Base-by-base conservation (phyloP, 2,329 filamentous ascomycete genomes). In the Ambrosiella beaveri region DNA sequence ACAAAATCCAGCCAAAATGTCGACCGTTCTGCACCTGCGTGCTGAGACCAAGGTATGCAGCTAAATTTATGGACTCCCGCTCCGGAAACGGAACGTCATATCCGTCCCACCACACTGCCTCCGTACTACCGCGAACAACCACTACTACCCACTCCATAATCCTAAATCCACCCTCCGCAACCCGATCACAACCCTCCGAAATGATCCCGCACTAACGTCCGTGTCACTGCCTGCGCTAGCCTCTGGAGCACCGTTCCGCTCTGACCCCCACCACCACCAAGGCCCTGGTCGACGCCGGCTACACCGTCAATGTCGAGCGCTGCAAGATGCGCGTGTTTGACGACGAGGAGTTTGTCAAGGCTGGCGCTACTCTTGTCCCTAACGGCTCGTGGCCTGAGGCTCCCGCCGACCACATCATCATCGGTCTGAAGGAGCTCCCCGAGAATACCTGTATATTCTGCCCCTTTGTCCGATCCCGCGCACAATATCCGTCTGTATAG, bases 381-480 rank as follows among this genome's bases (percentile, higher is more conserved):
- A 77, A 80, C 62, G 80, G 83, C 47, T 79, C 75, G 54, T 90
- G 85, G 85, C 74, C 75, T 57, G 74, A 84, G 59, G 84, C 80
- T 1, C 81, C 84, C 44, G 71, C 74, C 63, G 81, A 86, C 62
- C 76, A 85, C 66, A 80, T 88, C 65, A 82, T 90, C 61, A 71
- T 89, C 59, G 86, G 86, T 45, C 75, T 90, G 61, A 90, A 90
- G 76, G 86, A 89, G 71, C 76, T 90, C 9, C 82, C 82, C 27
- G 83, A 85, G 64, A 82, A 87, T 66, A 77, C 80, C 61, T 81
- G 75, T 78, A 71, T 67, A 70, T 68, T 59, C 61, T 15, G 7
- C 5, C 27, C 12, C 36, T 13, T 47, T 5, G 7, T 15, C 44
- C n/a, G n/a, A 47, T 8, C 44, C 11, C 3, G 19, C 11, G 2